A percentile compares a stretch with the other conserved stretches of the same genome.
Evolutionary conservation across 306 rosid genomes (phyloP).

Genomic region (Rosa lucieae): DNA sequence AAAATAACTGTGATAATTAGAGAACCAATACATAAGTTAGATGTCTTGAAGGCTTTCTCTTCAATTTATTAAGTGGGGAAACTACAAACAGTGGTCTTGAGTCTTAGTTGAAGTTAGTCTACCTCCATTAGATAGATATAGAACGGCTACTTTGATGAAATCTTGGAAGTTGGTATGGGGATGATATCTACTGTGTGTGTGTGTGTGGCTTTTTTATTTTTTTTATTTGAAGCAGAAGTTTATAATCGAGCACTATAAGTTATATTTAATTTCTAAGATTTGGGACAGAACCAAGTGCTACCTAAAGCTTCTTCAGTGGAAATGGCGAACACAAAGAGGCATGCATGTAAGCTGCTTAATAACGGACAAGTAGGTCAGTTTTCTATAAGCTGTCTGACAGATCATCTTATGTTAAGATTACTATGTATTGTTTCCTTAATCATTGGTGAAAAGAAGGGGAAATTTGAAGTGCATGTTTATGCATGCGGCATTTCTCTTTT

Average conservation of each 20-base stretch:
- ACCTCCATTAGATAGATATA: neutral
- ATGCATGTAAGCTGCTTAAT: slow-evolving; percentile 27
- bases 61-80: neutral
- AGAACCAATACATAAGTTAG: neutral
- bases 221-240: neutral
- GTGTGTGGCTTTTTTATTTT: neutral
- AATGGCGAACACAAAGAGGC: slow-evolving; percentile 37
- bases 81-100: neutral
- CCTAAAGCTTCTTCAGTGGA: slow-evolving; percentile 35
- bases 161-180: neutral
- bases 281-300: slow-evolving; percentile 71
- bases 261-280: slow-evolving; percentile 12
- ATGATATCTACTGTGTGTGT: neutral
- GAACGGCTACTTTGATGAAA: neutral
- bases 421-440: neutral
- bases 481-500: neutral
- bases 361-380: slow-evolving; percentile 47
- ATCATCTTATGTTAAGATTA: slow-evolving; percentile 14
- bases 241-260: slow-evolving; percentile 4
- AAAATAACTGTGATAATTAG: neutral
- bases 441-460: slow-evolving; percentile 5
- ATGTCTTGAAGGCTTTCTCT: neutral
- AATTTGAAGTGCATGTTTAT: slow-evolving; percentile 6
- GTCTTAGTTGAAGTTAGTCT: neutral
- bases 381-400: slow-evolving; percentile 24